A percentile compares a stretch with the other conserved stretches of the same genome.
phyloP scores from a whole-genome alignment of 2,329 filamentous ascomycete species.

The Aspergillus aculeatus region DNA sequence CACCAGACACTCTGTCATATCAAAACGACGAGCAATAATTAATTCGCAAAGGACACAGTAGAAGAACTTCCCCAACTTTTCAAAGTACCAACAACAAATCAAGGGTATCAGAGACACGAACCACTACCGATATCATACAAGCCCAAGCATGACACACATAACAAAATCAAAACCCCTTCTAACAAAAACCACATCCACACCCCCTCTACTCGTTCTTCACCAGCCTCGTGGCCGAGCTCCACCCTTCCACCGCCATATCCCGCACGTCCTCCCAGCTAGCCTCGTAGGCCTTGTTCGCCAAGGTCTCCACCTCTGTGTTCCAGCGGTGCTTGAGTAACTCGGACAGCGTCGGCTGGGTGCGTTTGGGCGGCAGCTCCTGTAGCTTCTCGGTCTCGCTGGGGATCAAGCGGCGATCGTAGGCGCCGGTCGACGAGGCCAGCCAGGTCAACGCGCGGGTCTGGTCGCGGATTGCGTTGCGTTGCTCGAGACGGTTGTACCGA shows the following conservation, averaged over 20 bases:
- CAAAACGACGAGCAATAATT: background rate
- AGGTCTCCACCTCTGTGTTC: constrained; percentile 70
- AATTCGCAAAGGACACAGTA: background rate
- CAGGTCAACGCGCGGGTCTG: constrained; percentile 44
- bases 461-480: constrained; percentile 46
- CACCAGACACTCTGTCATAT: too few relatives aligned
- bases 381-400: constrained; percentile 12
- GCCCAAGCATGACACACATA: background rate
- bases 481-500: constrained; percentile 61
- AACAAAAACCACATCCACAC: constrained; percentile 3
- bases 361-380: background rate
- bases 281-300: constrained; percentile 65
- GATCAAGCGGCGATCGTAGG: constrained; percentile 34
- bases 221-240: constrained; percentile 47
- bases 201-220: constrained; percentile 33
- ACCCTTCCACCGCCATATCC: constrained; percentile 45
- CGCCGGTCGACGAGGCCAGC: constrained; percentile 35
- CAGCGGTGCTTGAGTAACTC: constrained; percentile 73
- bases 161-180: background rate
- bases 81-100: constrained; percentile 1
- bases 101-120: constrained; percentile 18
- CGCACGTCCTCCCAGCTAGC: constrained; percentile 65
- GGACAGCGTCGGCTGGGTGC: constrained; percentile 49
- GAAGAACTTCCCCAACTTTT: background rate
- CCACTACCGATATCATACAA: background rate